Evolutionary conservation across 257 asterid species (phyloP), one percentile per base, ranked within the genome.

Genomic region (Penstemon eatonii): DNA sequence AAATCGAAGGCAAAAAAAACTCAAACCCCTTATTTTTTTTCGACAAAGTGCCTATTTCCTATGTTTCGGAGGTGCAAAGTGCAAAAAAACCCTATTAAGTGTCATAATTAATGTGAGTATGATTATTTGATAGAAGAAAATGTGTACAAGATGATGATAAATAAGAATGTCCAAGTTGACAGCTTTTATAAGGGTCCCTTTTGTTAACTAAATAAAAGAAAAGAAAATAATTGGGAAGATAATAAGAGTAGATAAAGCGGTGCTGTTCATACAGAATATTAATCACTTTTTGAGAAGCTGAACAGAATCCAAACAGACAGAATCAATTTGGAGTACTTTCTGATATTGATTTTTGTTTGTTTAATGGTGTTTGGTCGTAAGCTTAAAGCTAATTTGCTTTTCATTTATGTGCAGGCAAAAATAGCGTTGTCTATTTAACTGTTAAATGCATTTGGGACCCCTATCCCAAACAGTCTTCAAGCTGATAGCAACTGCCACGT

Each of bases 121-220:
- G 33, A 25, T 25, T 25, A 25, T 25, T 25, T 25, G 44, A 41
- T 38, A 49, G 67, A 47, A 56, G 56, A 73, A 36, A 66, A 70
- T 56, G 36, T 11, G 37, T 6, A 64, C 42, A 70, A 68, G 61
- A 75, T 12, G 61, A 75, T 12, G 81, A 73, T 79, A 78, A 81
- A 75, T 61, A 67, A 76, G 77, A 77, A 75, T 65, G 86, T 87
- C 89, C 89, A 82, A 82, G 44, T 4, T 69, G 73, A 81, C 82
- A 86, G 83, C 83, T 80, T 44, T 9, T 8, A 12, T n/a, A 40
- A 66, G 86, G 81, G 71, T 8, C 80, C 76, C 42, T 43, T 25
- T 25, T 25, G 2, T 1, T 25, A 25, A 25, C 33, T 25, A 25
- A 25, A 25, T 25, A 25, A 25, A 25, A 25, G 33, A 1, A 25